These are phyloP conservation scores for Hemisphaericaspora xylofermentans DNA, from an alignment of 1,139 yeast genomes.

Conservation along the genomic window DNA sequence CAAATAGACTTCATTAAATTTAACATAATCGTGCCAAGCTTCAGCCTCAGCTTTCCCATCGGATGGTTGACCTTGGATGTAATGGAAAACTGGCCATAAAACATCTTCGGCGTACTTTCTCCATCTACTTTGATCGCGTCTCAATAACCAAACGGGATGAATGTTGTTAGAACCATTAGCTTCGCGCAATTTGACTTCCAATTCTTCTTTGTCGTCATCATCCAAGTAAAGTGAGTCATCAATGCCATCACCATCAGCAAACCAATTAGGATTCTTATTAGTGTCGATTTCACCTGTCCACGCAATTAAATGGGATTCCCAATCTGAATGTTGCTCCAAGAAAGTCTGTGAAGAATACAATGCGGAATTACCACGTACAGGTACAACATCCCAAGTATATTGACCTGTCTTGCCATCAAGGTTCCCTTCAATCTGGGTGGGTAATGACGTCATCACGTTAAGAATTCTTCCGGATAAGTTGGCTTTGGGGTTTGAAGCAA, in stretches of 20 bases:
- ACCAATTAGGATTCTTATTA: constrained; percentile 15
- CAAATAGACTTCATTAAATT: constrained; percentile 87
- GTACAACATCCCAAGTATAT: constrained; percentile 53
- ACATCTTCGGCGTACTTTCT: constrained; percentile 84
- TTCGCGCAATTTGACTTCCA: constrained; percentile 44
- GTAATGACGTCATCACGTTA: constrained; percentile 67
- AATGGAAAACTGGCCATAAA: constrained; percentile 94
- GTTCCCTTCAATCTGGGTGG: constrained; percentile 55
- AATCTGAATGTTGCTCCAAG: constrained; percentile 63
- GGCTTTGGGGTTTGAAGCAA: constrained; percentile 24
- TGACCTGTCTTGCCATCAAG: constrained; percentile 26
- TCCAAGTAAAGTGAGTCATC: constrained; percentile 65
- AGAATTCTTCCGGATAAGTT: constrained; percentile 63
- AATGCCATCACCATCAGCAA: constrained; percentile 7
- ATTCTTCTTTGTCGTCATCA: constrained; percentile 50
- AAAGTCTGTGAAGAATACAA: constrained; percentile 71
- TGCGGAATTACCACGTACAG: constrained; percentile 83
- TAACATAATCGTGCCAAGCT: constrained; percentile 92
- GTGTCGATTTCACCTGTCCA: constrained; percentile 88
- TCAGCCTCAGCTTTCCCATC: constrained; percentile 70
- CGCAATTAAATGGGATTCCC: constrained; percentile 87
- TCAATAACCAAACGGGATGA: constrained; percentile 84
- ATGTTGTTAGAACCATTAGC: constrained; percentile 51
- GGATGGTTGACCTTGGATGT: constrained; percentile 66
- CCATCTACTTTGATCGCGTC: constrained; percentile 78